Conservation (phyloP, 805 yeast species). For the Starmerella kuoi region DNA sequence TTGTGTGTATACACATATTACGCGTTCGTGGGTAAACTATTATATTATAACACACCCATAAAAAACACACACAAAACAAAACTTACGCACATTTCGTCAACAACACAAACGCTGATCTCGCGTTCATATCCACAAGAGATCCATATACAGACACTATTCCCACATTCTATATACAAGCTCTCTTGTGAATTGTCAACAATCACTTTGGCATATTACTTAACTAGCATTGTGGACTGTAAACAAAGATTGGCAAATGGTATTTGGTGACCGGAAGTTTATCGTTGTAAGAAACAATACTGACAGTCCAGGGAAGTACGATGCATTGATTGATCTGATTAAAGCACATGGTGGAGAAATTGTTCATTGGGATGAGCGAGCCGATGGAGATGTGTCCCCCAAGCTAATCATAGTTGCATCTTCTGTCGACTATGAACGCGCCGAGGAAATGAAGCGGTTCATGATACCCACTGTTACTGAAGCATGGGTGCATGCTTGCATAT, state of each 20-base stretch:
- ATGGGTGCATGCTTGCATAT: conserved; percentile 47
- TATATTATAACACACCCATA: too few species aligned
- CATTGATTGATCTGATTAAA: conserved; percentile 11
- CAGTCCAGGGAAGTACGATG: conserved; percentile 8
- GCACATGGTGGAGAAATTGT: conserved; percentile 21
- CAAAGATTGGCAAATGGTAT: conserved; percentile 17
- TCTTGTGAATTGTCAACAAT: too few species aligned
- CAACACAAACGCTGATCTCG: too few species aligned
- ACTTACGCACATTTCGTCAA: too few species aligned
- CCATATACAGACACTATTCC: too few species aligned
- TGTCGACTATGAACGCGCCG: conserved; percentile 42
- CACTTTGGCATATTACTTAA: too few species aligned
- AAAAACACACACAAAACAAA: too few species aligned
- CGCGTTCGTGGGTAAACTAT: too few species aligned
- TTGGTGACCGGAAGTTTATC: conserved; percentile 20
- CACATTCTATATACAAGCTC: too few species aligned
- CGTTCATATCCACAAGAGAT: too few species aligned
- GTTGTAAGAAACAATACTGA: conserved; percentile 12
- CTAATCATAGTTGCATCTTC: conserved; percentile 38
- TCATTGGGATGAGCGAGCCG: conserved; percentile 22
- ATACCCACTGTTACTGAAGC: conserved; percentile 51
- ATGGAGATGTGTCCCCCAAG: conserved; percentile 27
- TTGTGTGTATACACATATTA: too few species aligned
- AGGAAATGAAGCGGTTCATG: conserved; percentile 39
- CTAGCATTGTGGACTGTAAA: too few species aligned